Conservation (phyloP, 2,329 filamentous ascomycete genomes). For the Ophiostoma pallidulum region DNA sequence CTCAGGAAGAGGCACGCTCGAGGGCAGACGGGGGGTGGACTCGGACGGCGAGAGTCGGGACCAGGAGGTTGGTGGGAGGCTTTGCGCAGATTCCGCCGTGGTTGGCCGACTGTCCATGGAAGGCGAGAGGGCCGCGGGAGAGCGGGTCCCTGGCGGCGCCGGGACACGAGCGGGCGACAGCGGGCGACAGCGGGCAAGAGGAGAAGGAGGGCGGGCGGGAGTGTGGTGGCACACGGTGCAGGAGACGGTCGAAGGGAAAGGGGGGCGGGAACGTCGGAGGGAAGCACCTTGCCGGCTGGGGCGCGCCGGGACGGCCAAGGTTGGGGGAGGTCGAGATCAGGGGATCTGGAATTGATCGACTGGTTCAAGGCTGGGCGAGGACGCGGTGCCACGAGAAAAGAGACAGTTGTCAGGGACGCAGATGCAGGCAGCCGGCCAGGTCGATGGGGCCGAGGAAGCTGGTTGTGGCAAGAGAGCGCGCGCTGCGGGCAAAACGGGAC, state of each 20-base stretch:
- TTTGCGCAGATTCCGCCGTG: slow-evolving; percentile 40
- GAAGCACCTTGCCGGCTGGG: background rate
- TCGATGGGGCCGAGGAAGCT: background rate
- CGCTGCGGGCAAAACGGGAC: background rate
- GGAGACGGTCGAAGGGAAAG: background rate
- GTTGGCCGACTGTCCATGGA: slow-evolving; percentile 43
- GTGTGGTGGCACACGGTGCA: background rate
- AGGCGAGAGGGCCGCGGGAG: slow-evolving; percentile 19
- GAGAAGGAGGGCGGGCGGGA: background rate
- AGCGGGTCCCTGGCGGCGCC: slow-evolving; percentile 10
- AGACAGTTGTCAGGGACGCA: background rate
- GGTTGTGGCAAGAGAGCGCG: background rate
- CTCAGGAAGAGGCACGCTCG: slow-evolving; percentile 16
- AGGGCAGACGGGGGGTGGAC: slow-evolving; percentile 16
- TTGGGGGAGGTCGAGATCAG: background rate
- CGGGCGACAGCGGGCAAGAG: background rate
- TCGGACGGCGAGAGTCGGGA: slow-evolving; percentile 24
- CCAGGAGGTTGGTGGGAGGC: slow-evolving; percentile 35
- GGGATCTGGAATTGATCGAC: background rate
- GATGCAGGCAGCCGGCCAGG: background rate
- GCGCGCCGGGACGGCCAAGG: background rate
- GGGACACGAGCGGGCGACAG: slow-evolving; percentile 2
- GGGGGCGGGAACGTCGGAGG: background rate
- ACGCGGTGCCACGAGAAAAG: background rate
- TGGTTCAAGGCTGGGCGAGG: background rate